Evolutionary conservation across 331 rosid species (phyloP).

Genomic region (Stylosanthes scabra): DNA sequence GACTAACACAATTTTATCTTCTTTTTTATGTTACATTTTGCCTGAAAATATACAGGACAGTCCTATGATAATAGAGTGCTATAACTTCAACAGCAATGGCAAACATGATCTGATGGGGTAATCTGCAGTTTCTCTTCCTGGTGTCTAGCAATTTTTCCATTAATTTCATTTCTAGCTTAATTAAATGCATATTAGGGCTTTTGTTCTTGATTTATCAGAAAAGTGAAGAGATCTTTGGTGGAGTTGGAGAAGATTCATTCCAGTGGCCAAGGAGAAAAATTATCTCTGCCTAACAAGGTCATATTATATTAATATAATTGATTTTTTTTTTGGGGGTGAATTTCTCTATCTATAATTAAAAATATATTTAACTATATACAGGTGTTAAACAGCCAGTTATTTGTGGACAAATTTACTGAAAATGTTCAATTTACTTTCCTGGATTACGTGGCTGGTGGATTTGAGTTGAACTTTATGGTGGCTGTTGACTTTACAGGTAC

Average conservation of each 20-base stretch:
- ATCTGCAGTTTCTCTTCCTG: constrained; percentile 28
- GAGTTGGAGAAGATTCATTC: constrained; percentile 72
- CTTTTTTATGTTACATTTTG: neutral
- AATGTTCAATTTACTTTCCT: constrained; percentile 72
- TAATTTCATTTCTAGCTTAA: constrained; percentile 4
- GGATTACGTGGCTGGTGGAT: constrained; percentile 83
- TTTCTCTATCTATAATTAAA: constrained; percentile 21
- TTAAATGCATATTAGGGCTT: constrained; percentile 28
- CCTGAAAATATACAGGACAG: constrained; percentile 62
- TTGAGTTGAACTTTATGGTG: constrained; percentile 83
- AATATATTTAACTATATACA: constrained; percentile 44
- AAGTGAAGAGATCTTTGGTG: constrained; percentile 67
- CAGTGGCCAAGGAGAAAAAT: constrained; percentile 61
- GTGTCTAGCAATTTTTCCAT: neutral
- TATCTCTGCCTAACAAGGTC: constrained; percentile 71
- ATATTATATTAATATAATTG: constrained; percentile 9
- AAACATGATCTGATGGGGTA: constrained; percentile 90
- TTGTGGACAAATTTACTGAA: constrained; percentile 67
- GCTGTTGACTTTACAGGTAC: constrained; percentile 89
- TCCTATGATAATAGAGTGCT: constrained; percentile 78
- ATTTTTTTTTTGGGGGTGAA: constrained; percentile 1
- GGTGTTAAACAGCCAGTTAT: constrained; percentile 74
- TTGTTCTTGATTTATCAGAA: constrained; percentile 54
- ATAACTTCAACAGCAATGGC: constrained; percentile 79
- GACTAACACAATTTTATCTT: neutral